Percentiles rank a stretch among this genome's conserved stretches.
Evolutionary conservation across 306 rosid genomes (phyloP).

Genomic region (Ziziphus jujuba): DNA sequence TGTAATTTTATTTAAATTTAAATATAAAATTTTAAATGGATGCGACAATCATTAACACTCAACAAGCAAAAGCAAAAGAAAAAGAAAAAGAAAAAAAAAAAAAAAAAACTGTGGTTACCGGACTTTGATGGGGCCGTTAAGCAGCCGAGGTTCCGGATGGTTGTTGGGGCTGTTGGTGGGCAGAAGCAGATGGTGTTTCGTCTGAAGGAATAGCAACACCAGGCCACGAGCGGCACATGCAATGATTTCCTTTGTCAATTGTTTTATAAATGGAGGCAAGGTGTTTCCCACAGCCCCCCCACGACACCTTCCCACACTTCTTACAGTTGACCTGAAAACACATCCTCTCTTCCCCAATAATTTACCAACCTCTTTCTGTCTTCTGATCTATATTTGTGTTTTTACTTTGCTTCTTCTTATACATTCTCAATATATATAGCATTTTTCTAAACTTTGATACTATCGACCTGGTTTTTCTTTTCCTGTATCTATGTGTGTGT

Average conservation of each 20-base stretch:
- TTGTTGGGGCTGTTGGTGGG: neutral
- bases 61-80: too few relatives aligned
- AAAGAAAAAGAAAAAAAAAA: too few relatives aligned
- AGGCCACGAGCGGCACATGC: conserved; percentile 81
- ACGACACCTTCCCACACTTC: conserved; percentile 38
- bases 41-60: too few relatives aligned
- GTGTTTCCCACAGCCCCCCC: conserved; percentile 70
- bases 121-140: too few relatives aligned
- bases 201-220: conserved; percentile 40
- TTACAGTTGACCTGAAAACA: conserved; percentile 52
- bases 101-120: too few relatives aligned
- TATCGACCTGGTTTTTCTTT: too few relatives aligned
- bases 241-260: conserved; percentile 64
- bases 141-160: neutral
- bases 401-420: neutral
- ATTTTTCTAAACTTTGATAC: too few relatives aligned
- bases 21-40: too few relatives aligned
- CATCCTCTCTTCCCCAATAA: conserved; percentile 29
- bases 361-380: neutral
- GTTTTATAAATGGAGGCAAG: conserved; percentile 34
- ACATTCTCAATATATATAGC: too few relatives aligned
- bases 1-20: too few relatives aligned
- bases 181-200: neutral
- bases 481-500: too few relatives aligned
- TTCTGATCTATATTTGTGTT: neutral